Evolutionary conservation across 2,329 filamentous ascomycete species (phyloP), one percentile per base, ranked within the genome.

Genomic region (Phoma sp.): DNA sequence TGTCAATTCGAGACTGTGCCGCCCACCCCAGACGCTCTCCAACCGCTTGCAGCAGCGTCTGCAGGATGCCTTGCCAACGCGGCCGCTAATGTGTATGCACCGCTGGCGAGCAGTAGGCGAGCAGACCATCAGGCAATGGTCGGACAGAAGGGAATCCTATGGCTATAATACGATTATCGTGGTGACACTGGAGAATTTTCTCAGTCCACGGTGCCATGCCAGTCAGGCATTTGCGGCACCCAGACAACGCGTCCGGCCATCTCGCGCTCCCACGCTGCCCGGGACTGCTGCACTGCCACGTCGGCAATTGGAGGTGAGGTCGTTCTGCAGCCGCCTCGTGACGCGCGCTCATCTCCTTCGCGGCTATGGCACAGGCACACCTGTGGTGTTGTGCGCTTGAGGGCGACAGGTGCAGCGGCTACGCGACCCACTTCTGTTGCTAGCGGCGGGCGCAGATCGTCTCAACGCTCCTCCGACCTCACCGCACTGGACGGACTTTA

Each of bases 131-230:
- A 45, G 40, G 35, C 45, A 36, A 58, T 33, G 30, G 40, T 48
- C 51, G 27, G 40, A 38, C 39, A 49, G 36, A 23, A 30, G 41
- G 9, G 44, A 42, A 52, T 53, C 35, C 9, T 41, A 41, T 56
- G 43, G 45, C 42, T 59, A 60, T 55, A 55, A 61, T 60, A 60
- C 57, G 56, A 61, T 60, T 61, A 53, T 63, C 56, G 56, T 58
- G 41, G 59, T 53, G 53, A 46, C 42, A 57, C 44, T 50, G 41
- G 29, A 43, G 23, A 48, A 40, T 29, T 29, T 29, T 35, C 18
- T 37, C 22, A 39, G 22, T 41, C 47, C 40, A 47, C 30, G 30
- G 45, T 56, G 36, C 41, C 49, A 43, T 56, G 35, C 38, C 49
- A 41, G 45, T 27, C 32, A 23, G 48, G 51, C 51, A 40, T 11